These are phyloP conservation scores for Globisporangium solare DNA, from an alignment of 352 stramenopile species.

Conservation along the genomic window DNA sequence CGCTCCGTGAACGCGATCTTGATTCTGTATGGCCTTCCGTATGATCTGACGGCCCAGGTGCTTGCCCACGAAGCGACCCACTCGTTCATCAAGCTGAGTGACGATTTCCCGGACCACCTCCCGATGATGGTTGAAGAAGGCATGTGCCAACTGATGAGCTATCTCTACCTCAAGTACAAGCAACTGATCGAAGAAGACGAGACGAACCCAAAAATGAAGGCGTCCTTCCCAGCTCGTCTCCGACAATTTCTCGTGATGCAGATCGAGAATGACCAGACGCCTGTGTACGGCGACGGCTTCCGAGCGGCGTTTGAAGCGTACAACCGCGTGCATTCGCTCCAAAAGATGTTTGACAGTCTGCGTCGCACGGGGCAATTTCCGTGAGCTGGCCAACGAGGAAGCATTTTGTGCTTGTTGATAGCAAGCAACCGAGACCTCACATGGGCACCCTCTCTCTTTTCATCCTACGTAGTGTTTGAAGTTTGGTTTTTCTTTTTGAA, in stretches of 20 bases:
- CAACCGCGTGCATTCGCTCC: conserved; percentile 58
- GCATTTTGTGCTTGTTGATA: too few relatives aligned
- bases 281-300: conserved; percentile 68
- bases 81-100: conserved; percentile 66
- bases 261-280: conserved; percentile 50
- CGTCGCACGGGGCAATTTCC: conserved; percentile 38
- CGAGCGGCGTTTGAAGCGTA: conserved; percentile 57
- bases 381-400: conserved; percentile 3
- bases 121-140: conserved; percentile 60
- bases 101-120: conserved; percentile 55
- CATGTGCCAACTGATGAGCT: conserved; percentile 75
- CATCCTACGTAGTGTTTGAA: background rate
- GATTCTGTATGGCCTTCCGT: conserved; percentile 67
- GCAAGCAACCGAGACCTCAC: too few relatives aligned
- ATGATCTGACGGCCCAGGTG: conserved; percentile 65
- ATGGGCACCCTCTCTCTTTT: background rate
- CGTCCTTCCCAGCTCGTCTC: conserved; percentile 34
- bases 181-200: conserved; percentile 41
- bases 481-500: background rate
- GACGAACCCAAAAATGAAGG: conserved; percentile 23
- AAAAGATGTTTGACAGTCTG: conserved; percentile 63
- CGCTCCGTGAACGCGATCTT: conserved; percentile 68
- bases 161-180: conserved; percentile 71
- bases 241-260: conserved; percentile 65
- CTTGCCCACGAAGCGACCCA: conserved; percentile 75